These are phyloP conservation scores for Fragilaria radians DNA, from an alignment of 108 stramenopile species.

Conservation along the genomic window DNA sequence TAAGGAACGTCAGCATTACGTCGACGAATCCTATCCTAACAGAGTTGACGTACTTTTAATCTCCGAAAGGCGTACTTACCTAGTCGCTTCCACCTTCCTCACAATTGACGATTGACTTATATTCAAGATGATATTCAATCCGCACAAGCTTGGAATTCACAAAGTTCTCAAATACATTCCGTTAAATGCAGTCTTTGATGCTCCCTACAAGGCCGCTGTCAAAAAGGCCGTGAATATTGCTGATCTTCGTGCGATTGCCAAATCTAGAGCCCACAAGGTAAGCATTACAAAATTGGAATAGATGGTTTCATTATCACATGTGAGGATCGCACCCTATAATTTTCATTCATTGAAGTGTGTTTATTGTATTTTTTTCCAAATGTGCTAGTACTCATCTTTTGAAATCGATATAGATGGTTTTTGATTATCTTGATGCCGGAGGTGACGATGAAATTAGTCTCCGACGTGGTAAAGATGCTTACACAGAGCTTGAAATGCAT, in stretches of 20 bases:
- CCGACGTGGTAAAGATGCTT: slow-evolving; percentile 86
- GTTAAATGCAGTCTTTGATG: slow-evolving; percentile 81
- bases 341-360: not conserved
- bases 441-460: slow-evolving; percentile 88
- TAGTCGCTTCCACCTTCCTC: too few species aligned
- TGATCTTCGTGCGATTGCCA: slow-evolving; percentile 80
- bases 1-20: too few species aligned
- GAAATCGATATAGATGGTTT: slow-evolving; percentile 62
- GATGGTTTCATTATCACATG: too few species aligned
- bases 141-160: slow-evolving; percentile 86
- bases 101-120: too few species aligned
- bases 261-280: slow-evolving; percentile 86
- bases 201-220: slow-evolving; percentile 66
- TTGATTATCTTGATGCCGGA: slow-evolving; percentile 89
- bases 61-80: too few species aligned
- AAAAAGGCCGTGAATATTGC: slow-evolving; percentile 87
- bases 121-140: slow-evolving; percentile 61
- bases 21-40: too few species aligned
- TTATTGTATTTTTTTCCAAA: not conserved
- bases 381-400: not conserved
- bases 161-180: slow-evolving; percentile 86
- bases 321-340: too few species aligned
- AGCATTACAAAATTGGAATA: too few species aligned
- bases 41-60: too few species aligned
- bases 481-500: slow-evolving; percentile 87